Conservation (phyloP, 805 yeast genomes). For the Metschnikowia cubensis region DNA sequence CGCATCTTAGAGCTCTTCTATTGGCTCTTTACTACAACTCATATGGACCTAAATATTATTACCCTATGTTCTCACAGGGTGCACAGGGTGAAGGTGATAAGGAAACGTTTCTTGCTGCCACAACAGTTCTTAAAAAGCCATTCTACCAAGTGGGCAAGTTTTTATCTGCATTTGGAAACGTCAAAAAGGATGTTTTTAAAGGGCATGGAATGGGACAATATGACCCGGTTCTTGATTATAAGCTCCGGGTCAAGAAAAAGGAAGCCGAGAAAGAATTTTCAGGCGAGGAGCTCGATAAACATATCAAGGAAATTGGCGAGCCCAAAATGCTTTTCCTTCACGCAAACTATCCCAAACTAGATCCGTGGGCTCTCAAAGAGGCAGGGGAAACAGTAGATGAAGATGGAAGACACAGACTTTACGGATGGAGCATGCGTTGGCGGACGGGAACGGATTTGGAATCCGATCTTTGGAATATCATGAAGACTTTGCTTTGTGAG, state of each 20-base stretch:
- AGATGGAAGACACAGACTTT: conserved; percentile 50
- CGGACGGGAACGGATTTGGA: conserved; percentile 57
- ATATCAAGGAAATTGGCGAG: conserved; percentile 5
- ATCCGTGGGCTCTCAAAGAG: conserved; percentile 52
- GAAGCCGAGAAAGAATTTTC: conserved; percentile 6
- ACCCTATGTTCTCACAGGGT: conserved; percentile 43
- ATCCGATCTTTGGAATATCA: conserved; percentile 53
- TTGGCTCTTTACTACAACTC: conserved; percentile 63
- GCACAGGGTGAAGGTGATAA: conserved; percentile 77
- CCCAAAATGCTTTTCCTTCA: conserved; percentile 50
- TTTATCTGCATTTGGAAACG: conserved; percentile 50
- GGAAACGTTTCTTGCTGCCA: conserved; percentile 72
- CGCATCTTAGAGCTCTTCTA: conserved; percentile 55
- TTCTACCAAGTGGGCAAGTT: conserved; percentile 54
- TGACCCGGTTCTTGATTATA: conserved; percentile 61
- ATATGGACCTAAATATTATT: conserved; percentile 42
- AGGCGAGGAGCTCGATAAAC: conserved; percentile 7
- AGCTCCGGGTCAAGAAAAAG: conserved; percentile 10
- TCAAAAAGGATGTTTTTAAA: conserved; percentile 37
- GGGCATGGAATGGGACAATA: conserved; percentile 79
- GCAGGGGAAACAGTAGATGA: conserved; percentile 38
- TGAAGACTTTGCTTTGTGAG: conserved; percentile 54
- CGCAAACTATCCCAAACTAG: conserved; percentile 63
- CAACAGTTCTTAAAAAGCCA: conserved; percentile 44
- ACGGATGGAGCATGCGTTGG: conserved; percentile 52